Base-by-base conservation (phyloP, 768 basidiomycete species). In the Phanerochaete sordida region DNA sequence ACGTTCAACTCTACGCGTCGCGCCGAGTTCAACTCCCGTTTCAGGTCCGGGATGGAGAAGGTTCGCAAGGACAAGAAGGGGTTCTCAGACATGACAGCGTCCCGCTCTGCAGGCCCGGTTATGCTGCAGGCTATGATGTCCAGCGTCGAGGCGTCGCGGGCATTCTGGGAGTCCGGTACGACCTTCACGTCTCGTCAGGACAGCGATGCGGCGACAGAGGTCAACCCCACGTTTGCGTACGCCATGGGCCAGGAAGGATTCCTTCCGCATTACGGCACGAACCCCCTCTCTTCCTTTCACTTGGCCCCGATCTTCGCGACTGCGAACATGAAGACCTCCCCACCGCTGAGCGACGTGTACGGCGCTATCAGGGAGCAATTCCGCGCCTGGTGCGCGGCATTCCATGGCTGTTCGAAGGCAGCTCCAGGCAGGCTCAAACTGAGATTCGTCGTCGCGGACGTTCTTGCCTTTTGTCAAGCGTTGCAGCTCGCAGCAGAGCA, bases 151-250 rank as follows among this genome's bases (percentile, higher is more conserved):
- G 66, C 66, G 24, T 72, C 68, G 59, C 50, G 58, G 12, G 63
- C 67, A 11, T 79, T 71, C 64, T 81, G 80, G 78, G 67, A 70
- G 39, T 74, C 75, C 0, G 81, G 81, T 1, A 70, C 75, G 2
- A 78, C 76, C 0, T 68, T 69, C 23, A 54, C 66, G 12, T 59
- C 64, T 23, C 48, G 57, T 1, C 58, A 54, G 2, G 56, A 68
- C 3, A 52, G 60, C 27, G 35, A 62, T 4, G 50, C 60, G 3
- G 69, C 73, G 1, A 74, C 65, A 2, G 57, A 72, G 33, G 58
- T 76, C 31, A 84, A 84, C 59, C 81, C 81, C 1, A 79, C 79
- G 0, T 81, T 81, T 53, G 72, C 74, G 0, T 80, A 77, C 62
- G 76, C 77, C 2, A 63, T 68, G 6, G 66, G 64, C 16, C 78